phyloP scores from a whole-genome alignment of 2,329 filamentous ascomycete species.

The Cordyceps cateniannulata region DNA sequence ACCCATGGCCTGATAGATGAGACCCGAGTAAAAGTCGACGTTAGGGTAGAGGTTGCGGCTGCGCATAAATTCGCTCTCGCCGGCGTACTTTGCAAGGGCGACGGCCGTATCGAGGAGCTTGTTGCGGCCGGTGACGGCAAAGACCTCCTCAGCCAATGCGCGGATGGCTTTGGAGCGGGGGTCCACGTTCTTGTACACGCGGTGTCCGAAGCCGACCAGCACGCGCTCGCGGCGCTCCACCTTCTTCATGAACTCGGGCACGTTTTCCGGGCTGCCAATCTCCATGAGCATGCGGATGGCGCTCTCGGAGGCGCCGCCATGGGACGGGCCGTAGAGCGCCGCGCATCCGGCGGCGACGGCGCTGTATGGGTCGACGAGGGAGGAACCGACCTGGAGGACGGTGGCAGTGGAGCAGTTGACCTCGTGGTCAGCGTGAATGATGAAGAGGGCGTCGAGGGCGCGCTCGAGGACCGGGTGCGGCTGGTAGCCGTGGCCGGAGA shows the following conservation, averaged over 20 bases:
- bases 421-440: slow-evolving; percentile 53
- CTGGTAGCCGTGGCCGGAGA: slow-evolving; percentile 38
- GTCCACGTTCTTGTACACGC: slow-evolving; percentile 48
- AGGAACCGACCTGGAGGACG: slow-evolving; percentile 49
- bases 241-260: slow-evolving; percentile 41
- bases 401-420: slow-evolving; percentile 52
- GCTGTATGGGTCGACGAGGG: slow-evolving; percentile 49
- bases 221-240: slow-evolving; percentile 45
- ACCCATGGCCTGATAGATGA: slow-evolving; percentile 48
- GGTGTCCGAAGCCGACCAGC: slow-evolving; percentile 50
- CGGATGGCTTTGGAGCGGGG: slow-evolving; percentile 45
- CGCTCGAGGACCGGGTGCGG: slow-evolving; percentile 44
- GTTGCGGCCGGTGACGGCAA: slow-evolving; percentile 44
- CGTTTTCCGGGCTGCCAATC: slow-evolving; percentile 44
- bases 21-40: slow-evolving; percentile 45
- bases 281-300: slow-evolving; percentile 48
- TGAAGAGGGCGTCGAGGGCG: slow-evolving; percentile 46
- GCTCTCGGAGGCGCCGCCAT: slow-evolving; percentile 53
- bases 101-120: slow-evolving; percentile 43
- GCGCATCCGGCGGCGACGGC: slow-evolving; percentile 46
- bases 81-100: slow-evolving; percentile 37
- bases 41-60: slow-evolving; percentile 44
- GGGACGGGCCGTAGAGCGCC: slow-evolving; percentile 49
- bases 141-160: slow-evolving; percentile 42
- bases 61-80: slow-evolving; percentile 41